Evolutionary conservation across 2,329 filamentous ascomycete species (phyloP), one percentile per base, ranked within the genome.

Genomic region (Hypoxylon sp.): DNA sequence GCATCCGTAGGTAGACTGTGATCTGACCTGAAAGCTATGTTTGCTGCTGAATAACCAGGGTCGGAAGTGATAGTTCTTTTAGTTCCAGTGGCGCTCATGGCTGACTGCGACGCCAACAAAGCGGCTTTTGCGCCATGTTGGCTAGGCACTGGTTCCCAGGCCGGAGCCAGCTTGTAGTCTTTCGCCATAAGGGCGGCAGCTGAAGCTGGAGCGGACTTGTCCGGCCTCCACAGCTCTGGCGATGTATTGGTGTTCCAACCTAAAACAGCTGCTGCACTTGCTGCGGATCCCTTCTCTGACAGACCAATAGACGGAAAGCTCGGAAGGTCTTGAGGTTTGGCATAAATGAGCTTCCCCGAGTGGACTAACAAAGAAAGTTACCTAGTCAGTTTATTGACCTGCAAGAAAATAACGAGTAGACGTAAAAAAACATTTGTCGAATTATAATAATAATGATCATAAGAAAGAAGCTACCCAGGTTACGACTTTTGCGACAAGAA

Each of bases 111-210:
- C 76, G 93, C 92, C 26, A 92, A 81, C 9, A 93, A 77, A 3
- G 94, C 94, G 52, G 94, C 93, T 77, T 92, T 93, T 55, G 91
- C 90, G 37, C 92, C 91, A 54, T 90, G 87, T 11, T 87, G 82
- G 75, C 87, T 92, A 61, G 86, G 81, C 64, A 89, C 84, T 8
- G 90, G 88, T 70, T 91, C 85, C 88, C 89, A 91, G 6, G 85
- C 65, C 2, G 90, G 67, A 11, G 74, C 70, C 59, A 75, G 69
- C 61, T 75, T 78, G 63, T 76, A 74, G 62, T 76, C 73, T 61
- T 76, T 76, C 31, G 77, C 76, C 64, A 80, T 73, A 26, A 74
- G 61, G 14, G 78, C 79, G 50, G 78, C 77, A 26, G 67, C 73
- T 31, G 77, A 77, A 52, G 90, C 89, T 9, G 86, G 86, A 29